Evolutionary conservation across 805 yeast species (phyloP), one percentile per base, ranked within the genome.

Genomic region (Candida jianshihensis): DNA sequence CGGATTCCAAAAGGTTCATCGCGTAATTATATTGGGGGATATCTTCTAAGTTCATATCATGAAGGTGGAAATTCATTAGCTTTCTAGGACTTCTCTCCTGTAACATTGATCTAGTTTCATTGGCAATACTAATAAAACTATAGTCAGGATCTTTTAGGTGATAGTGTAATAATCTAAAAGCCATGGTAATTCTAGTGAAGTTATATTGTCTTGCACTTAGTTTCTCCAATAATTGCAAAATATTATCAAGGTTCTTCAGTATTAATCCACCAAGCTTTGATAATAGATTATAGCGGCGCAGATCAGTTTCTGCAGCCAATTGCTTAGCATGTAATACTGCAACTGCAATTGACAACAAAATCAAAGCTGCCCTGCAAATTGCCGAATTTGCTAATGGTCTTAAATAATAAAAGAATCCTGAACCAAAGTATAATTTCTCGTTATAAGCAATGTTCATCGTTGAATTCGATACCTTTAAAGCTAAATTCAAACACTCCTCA

Each of bases 361-460:
- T 35, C 15, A 51, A 16, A 6, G 41, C 22, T 3, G 51, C 35
- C 26, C 36, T 48, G 1, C 36, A 30, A 2, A 47, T 26, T 1
- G 51, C 41, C 16, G 13, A 29, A n/a, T 34, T 36, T 0, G 49
- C 42, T 6, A 37, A 12, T 16, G 78, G 75, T 37, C 64, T 71
- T 22, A 74, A 34, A 9, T 65, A 48, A 33, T 62, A 54, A 31
- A 63, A 71, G 3, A 67, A 61, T 0, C 68, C 66, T 2, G 51
- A 46, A 2, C 70, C 75, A 47, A 73, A 71, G 44, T 64, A 62
- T 1, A 43, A 29, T 2, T 49, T 41, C 38, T 61, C 54, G 34
- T 61, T 57, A 25, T 44, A 45, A 17, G 64, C 47, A 20, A 70
- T 38, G 19, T 59, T 56, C 38, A 52, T 40, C 26, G 57, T 52